Evolutionary conservation across 805 yeast genomes (phyloP).

Genomic region (Kluyveromyces nonfermentans): DNA sequence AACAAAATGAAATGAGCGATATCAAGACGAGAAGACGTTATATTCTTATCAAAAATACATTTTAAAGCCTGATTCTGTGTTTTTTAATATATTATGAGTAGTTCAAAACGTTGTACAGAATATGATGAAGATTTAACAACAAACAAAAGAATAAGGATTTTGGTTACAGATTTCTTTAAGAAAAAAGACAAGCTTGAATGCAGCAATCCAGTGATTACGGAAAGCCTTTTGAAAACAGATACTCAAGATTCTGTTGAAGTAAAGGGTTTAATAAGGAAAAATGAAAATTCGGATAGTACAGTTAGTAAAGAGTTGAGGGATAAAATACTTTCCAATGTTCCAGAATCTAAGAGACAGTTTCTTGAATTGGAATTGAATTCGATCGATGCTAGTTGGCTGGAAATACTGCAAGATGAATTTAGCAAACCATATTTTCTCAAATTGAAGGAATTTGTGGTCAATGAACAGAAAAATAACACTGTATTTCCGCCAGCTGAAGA

Average conservation of each 20-base stretch:
- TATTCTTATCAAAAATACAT: no score
- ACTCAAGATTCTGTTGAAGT: not conserved
- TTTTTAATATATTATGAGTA: not conserved
- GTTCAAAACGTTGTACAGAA: not conserved
- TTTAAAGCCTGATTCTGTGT: no score
- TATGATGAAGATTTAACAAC: not conserved
- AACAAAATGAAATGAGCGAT: no score
- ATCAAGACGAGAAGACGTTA: no score
- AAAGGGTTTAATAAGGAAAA: not conserved
- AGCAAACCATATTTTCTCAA: conserved; percentile 76
- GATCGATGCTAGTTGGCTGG: conserved; percentile 73
- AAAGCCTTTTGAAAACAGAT: not conserved
- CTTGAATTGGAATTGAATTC: conserved; percentile 59
- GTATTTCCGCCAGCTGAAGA: conserved; percentile 73
- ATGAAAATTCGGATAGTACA: not conserved
- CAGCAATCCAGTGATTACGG: not conserved
- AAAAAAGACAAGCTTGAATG: not conserved
- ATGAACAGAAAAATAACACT: conserved; percentile 37
- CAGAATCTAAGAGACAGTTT: conserved; percentile 21
- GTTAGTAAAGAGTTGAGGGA: not conserved
- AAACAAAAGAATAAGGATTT: not conserved
- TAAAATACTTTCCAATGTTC: not conserved
- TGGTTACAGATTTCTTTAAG: conserved; percentile 4
- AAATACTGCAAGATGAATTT: conserved; percentile 55
- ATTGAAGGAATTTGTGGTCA: conserved; percentile 52